Evolutionary conservation across 345 rosid genomes (phyloP), one percentile per base, ranked within the genome.

Genomic region (Barbarea vulgaris): DNA sequence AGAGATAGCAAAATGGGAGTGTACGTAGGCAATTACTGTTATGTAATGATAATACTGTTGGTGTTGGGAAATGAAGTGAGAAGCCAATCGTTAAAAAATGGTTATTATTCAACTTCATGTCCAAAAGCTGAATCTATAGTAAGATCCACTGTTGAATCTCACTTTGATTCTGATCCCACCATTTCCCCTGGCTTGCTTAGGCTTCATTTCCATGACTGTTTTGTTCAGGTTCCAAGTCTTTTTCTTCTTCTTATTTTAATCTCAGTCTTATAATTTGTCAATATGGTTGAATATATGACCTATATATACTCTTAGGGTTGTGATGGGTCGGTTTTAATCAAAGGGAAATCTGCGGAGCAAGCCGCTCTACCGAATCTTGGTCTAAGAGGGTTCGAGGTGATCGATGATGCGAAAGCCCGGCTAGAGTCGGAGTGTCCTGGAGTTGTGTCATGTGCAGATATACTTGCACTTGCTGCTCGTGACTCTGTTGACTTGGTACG

Each of bases 121-220:
- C 87, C 90, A 30, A 74, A 68, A 36, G 88, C 85, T 42, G 90
- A 84, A 78, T 58, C 79, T 3, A 69, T 80, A 8, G 86, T 87
- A 42, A 80, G 91, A 78, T 87, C 91, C 14, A 73, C 85, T 2
- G 90, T 89, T 80, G 81, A 84, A 76, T 80, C 88, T 33, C 73
- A 87, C 83, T 84, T 87, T 60, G 80, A 75, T 21, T 78, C 82
- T 60, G 91, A 89, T 83, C 86, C 89, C 18, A 71, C 86, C 8
- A 42, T 89, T 44, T 86, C 91, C 2, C 81, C 91, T 52, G 94
- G 79, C 64, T 83, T 89, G 83, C 87, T 87, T 15, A 85, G 94
- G 83, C 88, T 89, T 79, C 93, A 88, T 53, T 87, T 89, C 69
- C 94, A 89, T 41, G 91, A 89, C 48, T 89, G 91, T 79, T 89